phyloP scores from a whole-genome alignment of 225 moss, liverwort and hornwort genomes.

The Pleurozium schreberi region DNA sequence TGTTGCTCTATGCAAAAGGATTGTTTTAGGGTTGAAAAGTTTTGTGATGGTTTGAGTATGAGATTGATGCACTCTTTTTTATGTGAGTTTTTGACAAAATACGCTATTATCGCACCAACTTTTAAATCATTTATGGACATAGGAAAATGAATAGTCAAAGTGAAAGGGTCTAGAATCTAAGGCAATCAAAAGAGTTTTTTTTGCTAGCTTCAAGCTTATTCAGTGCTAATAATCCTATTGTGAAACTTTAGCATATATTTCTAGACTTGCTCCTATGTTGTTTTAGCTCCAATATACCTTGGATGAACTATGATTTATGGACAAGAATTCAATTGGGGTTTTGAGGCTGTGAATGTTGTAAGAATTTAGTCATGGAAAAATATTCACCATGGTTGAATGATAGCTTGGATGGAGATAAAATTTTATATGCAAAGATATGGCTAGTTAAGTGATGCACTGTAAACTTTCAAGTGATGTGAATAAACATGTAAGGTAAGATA shows the following conservation, averaged over 20 bases:
- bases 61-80: not conserved
- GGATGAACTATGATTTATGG: not conserved
- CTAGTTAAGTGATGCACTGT: not conserved
- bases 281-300: not conserved
- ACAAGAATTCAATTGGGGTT: rapidly evolving
- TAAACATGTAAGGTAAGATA: too few relatives aligned
- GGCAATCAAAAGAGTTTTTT: not conserved
- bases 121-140: not conserved
- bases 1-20: not conserved
- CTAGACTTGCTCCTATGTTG: not conserved
- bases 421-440: rapidly evolving
- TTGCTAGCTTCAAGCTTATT: not conserved
- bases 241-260: not conserved
- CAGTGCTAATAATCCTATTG: not conserved
- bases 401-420: not conserved
- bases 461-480: not conserved
- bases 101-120: not conserved
- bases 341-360: rapidly evolving
- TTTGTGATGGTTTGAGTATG: not conserved
- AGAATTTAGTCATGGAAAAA: not conserved
- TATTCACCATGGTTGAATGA: not conserved
- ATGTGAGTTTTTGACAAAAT: not conserved
- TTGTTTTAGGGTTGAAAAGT: rapidly evolving
- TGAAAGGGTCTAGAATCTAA: too few relatives aligned
- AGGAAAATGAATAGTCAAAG: rapidly evolving